Percentiles rank a stretch among this genome's conserved stretches.
Conservation (phyloP, 2,329 filamentous ascomycete species). For the Aureobasidium sp. region DNA sequence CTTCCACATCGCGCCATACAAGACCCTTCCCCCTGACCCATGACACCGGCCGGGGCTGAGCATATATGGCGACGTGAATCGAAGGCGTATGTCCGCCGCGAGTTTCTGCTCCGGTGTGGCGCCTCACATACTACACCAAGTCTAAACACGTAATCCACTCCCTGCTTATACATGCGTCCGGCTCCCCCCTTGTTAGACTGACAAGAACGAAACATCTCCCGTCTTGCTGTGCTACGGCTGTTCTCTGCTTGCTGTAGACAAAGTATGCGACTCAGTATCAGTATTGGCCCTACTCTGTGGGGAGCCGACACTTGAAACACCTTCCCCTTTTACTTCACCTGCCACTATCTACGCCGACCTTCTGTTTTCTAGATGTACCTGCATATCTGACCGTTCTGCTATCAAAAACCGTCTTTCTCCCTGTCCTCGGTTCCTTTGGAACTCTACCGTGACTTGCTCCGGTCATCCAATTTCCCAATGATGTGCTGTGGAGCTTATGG, state of each 20-base stretch:
- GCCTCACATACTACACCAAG: neutral
- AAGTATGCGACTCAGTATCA: neutral
- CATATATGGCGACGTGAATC: neutral
- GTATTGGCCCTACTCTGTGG: conserved; percentile 3
- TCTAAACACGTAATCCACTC: conserved; percentile 4
- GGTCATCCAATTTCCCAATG: neutral
- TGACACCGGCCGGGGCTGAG: neutral
- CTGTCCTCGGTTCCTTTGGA: neutral
- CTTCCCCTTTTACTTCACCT: neutral
- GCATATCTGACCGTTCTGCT: conserved; percentile 3
- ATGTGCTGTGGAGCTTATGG: neutral
- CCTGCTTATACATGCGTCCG: conserved; percentile 11
- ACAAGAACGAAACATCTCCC: neutral
- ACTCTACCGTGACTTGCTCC: neutral
- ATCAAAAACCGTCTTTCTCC: conserved; percentile 1
- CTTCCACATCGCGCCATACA: neutral
- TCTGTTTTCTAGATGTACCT: neutral
- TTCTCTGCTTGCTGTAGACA: conserved; percentile 2
- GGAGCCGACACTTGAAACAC: conserved; percentile 6
- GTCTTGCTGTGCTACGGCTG: conserved; percentile 1
- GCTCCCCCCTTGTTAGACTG: neutral
- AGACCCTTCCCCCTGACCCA: neutral
- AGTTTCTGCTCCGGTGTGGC: conserved; percentile 4
- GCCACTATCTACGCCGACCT: neutral
- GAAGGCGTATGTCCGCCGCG: conserved; percentile 5